phyloP scores from a whole-genome alignment of 2,329 filamentous ascomycete genomes.

The Diaporthe sp. region DNA sequence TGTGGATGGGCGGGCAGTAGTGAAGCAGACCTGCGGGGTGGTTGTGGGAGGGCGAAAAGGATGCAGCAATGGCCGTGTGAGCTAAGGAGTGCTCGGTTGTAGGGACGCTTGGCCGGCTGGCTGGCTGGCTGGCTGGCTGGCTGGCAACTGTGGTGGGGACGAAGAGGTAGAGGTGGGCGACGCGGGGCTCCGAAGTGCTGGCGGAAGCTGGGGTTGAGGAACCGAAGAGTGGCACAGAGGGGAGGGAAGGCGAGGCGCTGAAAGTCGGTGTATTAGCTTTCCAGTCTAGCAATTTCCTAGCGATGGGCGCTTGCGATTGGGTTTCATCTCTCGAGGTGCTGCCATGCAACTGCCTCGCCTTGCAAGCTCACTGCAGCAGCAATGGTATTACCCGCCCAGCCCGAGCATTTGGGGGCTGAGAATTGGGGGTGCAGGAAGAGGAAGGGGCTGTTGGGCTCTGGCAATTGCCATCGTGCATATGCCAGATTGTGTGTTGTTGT shows the following conservation, averaged over 20 bases:
- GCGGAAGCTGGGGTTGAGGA: constrained; percentile 19
- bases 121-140: constrained; percentile 22
- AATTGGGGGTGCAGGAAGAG: not conserved
- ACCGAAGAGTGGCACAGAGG: constrained; percentile 5
- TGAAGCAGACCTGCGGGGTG: constrained; percentile 31
- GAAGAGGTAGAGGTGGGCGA: constrained; percentile 30
- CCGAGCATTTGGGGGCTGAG: constrained; percentile 10
- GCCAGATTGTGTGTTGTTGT: not conserved
- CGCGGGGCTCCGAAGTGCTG: constrained; percentile 35
- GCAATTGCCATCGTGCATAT: constrained; percentile 9
- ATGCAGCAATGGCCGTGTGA: constrained; percentile 25
- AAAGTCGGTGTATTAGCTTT: constrained; percentile 38
- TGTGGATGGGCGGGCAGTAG: not conserved
- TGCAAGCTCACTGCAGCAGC: constrained; percentile 17
- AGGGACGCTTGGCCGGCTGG: constrained; percentile 27
- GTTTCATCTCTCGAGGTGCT: constrained; percentile 22
- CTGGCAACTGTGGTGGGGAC: constrained; percentile 30
- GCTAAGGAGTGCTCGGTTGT: constrained; percentile 15
- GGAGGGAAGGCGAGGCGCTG: constrained; percentile 27
- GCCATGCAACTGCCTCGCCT: constrained; percentile 22
- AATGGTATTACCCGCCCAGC: not conserved
- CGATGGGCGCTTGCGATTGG: constrained; percentile 30
- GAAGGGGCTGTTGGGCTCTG: not conserved
- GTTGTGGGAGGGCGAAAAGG: constrained; percentile 7
- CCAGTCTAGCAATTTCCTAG: constrained; percentile 28